Evolutionary conservation across 2,329 filamentous ascomycete genomes (phyloP).

Genomic region (Aspergillus versicolor): DNA sequence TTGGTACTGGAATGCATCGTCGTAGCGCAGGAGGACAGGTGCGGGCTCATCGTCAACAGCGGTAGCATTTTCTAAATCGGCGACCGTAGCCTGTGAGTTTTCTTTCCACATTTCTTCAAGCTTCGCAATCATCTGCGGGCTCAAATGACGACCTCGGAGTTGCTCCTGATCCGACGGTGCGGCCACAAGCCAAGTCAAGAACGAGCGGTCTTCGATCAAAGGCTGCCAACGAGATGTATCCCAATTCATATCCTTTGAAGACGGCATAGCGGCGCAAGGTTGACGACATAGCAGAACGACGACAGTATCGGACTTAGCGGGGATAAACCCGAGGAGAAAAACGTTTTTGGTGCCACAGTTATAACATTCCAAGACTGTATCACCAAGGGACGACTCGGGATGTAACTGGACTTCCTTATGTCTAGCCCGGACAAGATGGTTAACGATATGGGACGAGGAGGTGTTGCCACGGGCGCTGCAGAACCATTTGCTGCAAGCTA

Average conservation of each 20-base stretch:
- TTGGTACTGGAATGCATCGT: constrained; percentile 97
- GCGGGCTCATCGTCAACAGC: constrained; percentile 94
- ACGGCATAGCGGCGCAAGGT: constrained; percentile 90
- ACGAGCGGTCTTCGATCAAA: constrained; percentile 93
- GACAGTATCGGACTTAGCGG: constrained; percentile 96
- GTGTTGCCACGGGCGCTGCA: constrained; percentile 96
- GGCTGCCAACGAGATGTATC: constrained; percentile 98
- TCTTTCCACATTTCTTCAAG: constrained; percentile 99
- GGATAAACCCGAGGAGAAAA: constrained; percentile 95
- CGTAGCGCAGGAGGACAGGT: constrained; percentile 88
- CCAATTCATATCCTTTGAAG: constrained; percentile 99
- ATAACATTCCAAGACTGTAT: constrained; percentile 97
- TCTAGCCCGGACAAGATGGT: constrained; percentile 92
- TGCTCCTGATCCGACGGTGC: constrained; percentile 92
- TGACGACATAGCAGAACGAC: constrained; percentile 96
- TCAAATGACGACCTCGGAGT: constrained; percentile 87
- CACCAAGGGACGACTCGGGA: constrained; percentile 85
- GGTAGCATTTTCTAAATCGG: constrained; percentile 85
- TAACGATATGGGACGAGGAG: constrained; percentile 96
- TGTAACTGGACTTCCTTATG: constrained; percentile 99
- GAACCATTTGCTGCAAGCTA: constrained; percentile 97
- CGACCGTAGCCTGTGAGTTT: constrained; percentile 81
- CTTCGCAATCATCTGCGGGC: constrained; percentile 91
- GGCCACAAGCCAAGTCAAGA: constrained; percentile 88
- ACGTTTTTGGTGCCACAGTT: constrained; percentile 99